Conservation (phyloP, 148 eudicot genomes). For the Persicaria maculosa region DNA sequence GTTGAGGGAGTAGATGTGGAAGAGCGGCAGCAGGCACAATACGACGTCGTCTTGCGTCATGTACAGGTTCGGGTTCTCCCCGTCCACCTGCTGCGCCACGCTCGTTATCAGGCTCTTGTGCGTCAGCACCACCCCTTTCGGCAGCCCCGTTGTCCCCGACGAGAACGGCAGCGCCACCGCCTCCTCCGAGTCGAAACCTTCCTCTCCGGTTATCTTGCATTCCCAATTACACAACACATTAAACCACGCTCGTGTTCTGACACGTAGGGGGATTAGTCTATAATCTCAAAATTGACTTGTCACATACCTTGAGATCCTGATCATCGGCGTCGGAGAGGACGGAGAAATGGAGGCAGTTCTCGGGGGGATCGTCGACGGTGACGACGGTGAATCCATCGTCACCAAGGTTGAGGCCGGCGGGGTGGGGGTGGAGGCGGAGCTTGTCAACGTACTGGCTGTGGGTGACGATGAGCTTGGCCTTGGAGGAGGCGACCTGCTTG, state of each 20-base stretch:
- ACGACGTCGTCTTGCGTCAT: slow-evolving; percentile 55
- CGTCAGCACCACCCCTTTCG: slow-evolving; percentile 78
- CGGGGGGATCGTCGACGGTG: slow-evolving; percentile 46
- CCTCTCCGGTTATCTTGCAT: background rate
- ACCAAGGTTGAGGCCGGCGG: background rate
- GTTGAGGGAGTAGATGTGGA: slow-evolving; percentile 72
- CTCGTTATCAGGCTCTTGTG: slow-evolving; percentile 74
- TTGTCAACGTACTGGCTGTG: slow-evolving; percentile 61
- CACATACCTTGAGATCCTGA: slow-evolving; percentile 10
- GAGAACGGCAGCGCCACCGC: slow-evolving; percentile 81
- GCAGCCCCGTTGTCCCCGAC: slow-evolving; percentile 85
- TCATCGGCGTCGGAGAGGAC: slow-evolving; percentile 32
- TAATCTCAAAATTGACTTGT: no score
- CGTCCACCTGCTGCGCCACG: slow-evolving; percentile 85
- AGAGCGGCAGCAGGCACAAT: slow-evolving; percentile 67
- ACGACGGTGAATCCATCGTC: slow-evolving; percentile 35
- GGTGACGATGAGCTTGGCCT: slow-evolving; percentile 48
- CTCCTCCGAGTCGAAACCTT: slow-evolving; percentile 31
- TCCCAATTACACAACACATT: slow-evolving; percentile 22
- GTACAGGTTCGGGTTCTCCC: slow-evolving; percentile 71
- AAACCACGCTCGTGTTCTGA: background rate
- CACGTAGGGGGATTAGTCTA: no score
- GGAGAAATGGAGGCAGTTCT: slow-evolving; percentile 46
- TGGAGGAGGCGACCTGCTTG: slow-evolving; percentile 45
- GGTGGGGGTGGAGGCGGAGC: slow-evolving; percentile 17